phyloP scores from a whole-genome alignment of 257 asterid genomes.

The Solanum chiquidenum region DNA sequence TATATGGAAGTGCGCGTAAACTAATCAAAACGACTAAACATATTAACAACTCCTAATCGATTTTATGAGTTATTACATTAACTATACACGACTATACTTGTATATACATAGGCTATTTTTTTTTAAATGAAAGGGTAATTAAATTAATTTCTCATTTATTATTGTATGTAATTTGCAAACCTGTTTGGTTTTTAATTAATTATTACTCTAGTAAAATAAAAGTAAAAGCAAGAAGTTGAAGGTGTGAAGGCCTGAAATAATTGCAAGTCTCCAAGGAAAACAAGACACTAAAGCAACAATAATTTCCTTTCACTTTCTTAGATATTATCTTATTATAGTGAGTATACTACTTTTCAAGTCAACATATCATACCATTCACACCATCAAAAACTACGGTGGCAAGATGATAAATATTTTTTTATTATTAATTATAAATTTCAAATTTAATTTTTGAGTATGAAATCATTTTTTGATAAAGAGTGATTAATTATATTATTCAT shows the following conservation, averaged over 20 bases:
- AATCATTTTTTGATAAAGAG: neutral
- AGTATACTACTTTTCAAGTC: neutral
- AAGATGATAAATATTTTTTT: fast-evolving
- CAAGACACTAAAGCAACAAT: neutral
- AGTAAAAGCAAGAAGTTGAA: neutral
- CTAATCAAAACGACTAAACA: neutral
- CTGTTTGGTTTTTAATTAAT: neutral
- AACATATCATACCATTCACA: neutral
- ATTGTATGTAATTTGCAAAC: neutral
- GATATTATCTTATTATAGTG: neutral
- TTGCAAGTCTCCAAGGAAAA: neutral
- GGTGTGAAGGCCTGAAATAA: neutral
- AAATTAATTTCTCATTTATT: neutral
- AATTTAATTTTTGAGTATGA: neutral
- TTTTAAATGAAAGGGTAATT: neutral
- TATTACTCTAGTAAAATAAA: neutral
- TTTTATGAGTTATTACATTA: neutral
- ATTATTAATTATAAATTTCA: neutral
- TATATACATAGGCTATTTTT: neutral
- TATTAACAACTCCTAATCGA: neutral
- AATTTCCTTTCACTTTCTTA: neutral
- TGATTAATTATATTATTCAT: neutral
- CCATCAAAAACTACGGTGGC: neutral
- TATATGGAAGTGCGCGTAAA: neutral
- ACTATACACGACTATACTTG: neutral